A percentile compares a stretch with the other conserved stretches of the same genome.
Conservation (phyloP, 176 grass and related monocot genomes). For the Carex myosuroides region DNA sequence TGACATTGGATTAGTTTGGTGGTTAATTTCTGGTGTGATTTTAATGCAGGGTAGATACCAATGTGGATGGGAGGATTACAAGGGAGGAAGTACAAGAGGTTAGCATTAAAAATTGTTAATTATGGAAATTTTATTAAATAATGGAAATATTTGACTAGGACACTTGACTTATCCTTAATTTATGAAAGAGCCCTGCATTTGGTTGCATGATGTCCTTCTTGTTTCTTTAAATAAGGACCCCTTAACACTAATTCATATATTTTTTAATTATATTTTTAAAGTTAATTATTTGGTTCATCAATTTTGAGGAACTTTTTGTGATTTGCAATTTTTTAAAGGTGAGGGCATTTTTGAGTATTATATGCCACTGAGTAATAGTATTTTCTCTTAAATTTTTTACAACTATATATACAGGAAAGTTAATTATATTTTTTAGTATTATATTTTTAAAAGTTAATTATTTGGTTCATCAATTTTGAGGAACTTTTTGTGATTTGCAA, state of each 20-base stretch:
- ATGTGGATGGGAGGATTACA: slow-evolving; percentile 97
- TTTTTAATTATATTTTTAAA: background rate
- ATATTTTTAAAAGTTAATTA: background rate
- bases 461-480: background rate
- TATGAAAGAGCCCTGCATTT: background rate
- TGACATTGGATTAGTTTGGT: slow-evolving; percentile 22
- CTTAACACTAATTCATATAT: background rate
- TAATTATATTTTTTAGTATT: slow-evolving; percentile 9
- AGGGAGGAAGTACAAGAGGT: slow-evolving; percentile 99
- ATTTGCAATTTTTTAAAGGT: background rate
- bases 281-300: background rate
- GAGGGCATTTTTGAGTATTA: background rate
- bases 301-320: background rate
- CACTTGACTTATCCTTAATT: background rate
- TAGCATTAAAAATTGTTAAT: slow-evolving; percentile 26
- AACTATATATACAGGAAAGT: background rate
- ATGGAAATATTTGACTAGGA: background rate
- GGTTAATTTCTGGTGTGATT: slow-evolving; percentile 21
- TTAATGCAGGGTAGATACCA: slow-evolving; percentile 93
- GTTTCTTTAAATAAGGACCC: background rate
- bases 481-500: background rate
- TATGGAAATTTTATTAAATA: background rate
- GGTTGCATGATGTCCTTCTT: background rate
- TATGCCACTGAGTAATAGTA: background rate
- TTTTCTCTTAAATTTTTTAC: background rate